Evolutionary conservation across 257 asterid species (phyloP).

Genomic region (Solanum etuberosum): DNA sequence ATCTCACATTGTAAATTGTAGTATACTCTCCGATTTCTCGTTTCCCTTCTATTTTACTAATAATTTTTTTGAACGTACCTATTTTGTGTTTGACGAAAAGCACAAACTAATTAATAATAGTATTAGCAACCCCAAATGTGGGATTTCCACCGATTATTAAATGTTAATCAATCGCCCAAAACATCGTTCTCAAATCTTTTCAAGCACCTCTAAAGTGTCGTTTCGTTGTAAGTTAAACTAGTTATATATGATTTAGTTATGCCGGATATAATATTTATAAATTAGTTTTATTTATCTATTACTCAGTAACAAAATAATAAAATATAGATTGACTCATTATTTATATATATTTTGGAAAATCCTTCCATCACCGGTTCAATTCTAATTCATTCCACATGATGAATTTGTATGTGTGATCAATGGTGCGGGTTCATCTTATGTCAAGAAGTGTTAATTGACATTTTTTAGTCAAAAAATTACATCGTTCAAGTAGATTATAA

Average conservation of each 20-base stretch:
- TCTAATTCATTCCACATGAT: neutral
- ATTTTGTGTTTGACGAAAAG: neutral
- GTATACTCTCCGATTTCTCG: too few relatives aligned
- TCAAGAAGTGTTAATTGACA: too few relatives aligned
- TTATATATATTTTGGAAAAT: neutral
- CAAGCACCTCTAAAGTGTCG: neutral
- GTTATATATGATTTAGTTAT: too few relatives aligned
- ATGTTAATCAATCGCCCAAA: neutral
- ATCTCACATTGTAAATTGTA: neutral
- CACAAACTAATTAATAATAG: neutral
- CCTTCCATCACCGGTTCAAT: neutral
- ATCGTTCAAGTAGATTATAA: too few relatives aligned
- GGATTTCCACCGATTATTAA: neutral
- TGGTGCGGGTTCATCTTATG: too few relatives aligned
- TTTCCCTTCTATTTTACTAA: neutral
- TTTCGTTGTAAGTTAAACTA: neutral
- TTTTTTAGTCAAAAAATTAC: too few relatives aligned
- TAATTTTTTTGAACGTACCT: neutral
- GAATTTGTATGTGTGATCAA: neutral
- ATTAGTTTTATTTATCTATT: too few relatives aligned
- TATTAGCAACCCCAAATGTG: neutral
- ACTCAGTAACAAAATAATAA: too few relatives aligned
- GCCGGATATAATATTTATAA: too few relatives aligned
- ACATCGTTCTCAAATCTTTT: neutral
- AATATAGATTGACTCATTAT: too few relatives aligned